A percentile compares a stretch with the other conserved stretches of the same genome.
Evolutionary conservation across 108 stramenopile genomes (phyloP).

Genomic region (Bacterosira constricta): DNA sequence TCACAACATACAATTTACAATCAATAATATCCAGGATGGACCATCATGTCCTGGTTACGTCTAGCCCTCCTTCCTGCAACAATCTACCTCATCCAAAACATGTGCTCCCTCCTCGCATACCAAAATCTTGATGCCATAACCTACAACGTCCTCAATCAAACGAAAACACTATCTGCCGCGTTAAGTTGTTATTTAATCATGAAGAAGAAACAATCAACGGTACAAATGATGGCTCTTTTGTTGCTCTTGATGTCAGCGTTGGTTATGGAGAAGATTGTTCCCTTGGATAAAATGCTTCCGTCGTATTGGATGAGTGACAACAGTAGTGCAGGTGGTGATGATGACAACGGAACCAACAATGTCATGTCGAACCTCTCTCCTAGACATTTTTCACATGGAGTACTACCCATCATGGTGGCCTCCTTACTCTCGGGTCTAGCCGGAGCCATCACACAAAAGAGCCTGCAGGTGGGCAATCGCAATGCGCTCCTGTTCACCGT

Average conservation of each 20-base stretch:
- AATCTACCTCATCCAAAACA: conserved; percentile 92
- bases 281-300: conserved; percentile 38
- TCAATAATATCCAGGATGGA: conserved; percentile 53
- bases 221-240: conserved; percentile 86
- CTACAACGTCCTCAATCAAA: conserved; percentile 96
- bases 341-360: background rate
- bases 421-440: conserved; percentile 89
- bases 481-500: conserved; percentile 88
- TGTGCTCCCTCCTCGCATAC: conserved; percentile 86
- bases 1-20: background rate
- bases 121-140: conserved; percentile 92
- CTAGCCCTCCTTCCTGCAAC: conserved; percentile 86
- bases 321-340: conserved; percentile 2
- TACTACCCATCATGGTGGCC: conserved; percentile 78
- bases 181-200: conserved; percentile 91
- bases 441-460: conserved; percentile 91
- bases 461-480: conserved; percentile 73
- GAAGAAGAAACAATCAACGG: conserved; percentile 76
- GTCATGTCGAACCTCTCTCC: conserved; percentile 20
- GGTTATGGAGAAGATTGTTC: conserved; percentile 70
- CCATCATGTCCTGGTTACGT: conserved; percentile 57
- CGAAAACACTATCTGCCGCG: conserved; percentile 94
- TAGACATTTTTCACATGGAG: conserved; percentile 74
- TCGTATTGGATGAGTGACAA: conserved; percentile 20
- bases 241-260: conserved; percentile 81